A percentile compares a stretch with the other conserved stretches of the same genome.
Conservation (phyloP, 164 flowering plant genomes). For the Stephania yunnanensis region DNA sequence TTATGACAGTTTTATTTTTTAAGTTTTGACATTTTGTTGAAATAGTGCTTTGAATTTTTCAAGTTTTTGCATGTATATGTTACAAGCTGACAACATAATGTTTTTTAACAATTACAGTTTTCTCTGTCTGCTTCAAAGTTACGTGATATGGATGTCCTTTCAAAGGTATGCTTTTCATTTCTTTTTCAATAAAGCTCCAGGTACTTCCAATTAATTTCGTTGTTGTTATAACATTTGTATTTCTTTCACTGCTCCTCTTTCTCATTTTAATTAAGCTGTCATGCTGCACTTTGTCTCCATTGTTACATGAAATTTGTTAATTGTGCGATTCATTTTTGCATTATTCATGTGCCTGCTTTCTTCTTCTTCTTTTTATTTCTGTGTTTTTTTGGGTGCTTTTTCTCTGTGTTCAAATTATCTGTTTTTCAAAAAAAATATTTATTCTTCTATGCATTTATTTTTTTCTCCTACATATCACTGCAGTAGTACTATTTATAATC, state of each 20-base stretch:
- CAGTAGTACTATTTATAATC: too few species aligned
- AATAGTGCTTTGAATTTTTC: too few species aligned
- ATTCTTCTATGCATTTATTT: too few species aligned
- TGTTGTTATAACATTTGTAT: background rate
- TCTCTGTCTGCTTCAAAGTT: constrained; percentile 64
- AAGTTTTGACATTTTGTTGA: too few species aligned
- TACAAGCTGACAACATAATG: background rate
- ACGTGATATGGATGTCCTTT: constrained; percentile 50
- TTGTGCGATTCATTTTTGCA: background rate
- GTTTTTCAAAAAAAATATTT: too few species aligned
- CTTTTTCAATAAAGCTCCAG: background rate
- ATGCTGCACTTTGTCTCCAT: background rate
- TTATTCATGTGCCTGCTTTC: background rate
- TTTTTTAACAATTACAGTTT: constrained; percentile 39
- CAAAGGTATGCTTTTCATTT: constrained; percentile 43
- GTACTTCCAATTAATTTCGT: background rate
- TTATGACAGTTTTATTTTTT: too few species aligned
- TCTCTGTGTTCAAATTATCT: too few species aligned
- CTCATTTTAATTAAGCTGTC: background rate
- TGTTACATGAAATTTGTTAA: background rate
- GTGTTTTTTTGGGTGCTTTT: background rate
- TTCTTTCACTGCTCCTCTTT: background rate
- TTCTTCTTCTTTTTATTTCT: background rate
- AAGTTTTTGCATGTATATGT: background rate
- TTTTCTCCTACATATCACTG: too few species aligned